phyloP scores from a whole-genome alignment of 306 rosid genomes.

The Luffa acutangula region DNA sequence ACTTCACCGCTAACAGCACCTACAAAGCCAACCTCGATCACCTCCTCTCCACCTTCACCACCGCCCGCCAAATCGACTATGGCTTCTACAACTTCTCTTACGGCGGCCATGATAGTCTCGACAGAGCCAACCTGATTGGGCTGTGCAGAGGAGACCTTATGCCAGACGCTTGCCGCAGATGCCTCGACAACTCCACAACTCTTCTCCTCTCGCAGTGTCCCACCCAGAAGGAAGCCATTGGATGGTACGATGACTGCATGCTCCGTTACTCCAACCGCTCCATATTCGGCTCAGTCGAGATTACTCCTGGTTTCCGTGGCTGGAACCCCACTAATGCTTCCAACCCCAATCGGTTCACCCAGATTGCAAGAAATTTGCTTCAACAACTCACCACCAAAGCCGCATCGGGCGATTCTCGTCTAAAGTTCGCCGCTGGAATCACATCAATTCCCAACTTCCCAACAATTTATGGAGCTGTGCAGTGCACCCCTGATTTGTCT shows the following conservation, averaged over 20 bases:
- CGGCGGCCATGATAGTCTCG: neutral
- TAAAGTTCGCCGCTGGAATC: slow-evolving; percentile 4
- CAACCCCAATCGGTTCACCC: neutral
- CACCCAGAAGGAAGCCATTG: neutral
- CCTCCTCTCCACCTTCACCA: slow-evolving; percentile 31
- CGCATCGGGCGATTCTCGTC: neutral
- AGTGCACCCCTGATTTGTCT: slow-evolving; percentile 22
- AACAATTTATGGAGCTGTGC: neutral
- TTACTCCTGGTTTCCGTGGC: neutral
- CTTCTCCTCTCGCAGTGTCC: neutral
- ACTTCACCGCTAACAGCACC: slow-evolving; percentile 32
- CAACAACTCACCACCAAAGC: neutral
- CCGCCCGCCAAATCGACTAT: slow-evolving; percentile 1
- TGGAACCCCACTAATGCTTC: neutral
- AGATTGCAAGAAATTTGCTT: neutral
- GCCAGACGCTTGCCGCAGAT: neutral
- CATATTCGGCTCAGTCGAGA: neutral
- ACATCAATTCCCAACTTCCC: neutral
- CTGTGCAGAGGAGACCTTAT: slow-evolving; percentile 12
- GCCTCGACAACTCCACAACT: neutral
- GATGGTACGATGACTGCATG: slow-evolving; percentile 1
- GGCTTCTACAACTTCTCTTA: slow-evolving; percentile 33
- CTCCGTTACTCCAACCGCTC: slow-evolving; percentile 2
- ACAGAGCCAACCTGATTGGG: slow-evolving; percentile 20
- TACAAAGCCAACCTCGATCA: slow-evolving; percentile 32